Evolutionary conservation across 2,329 filamentous ascomycete genomes (phyloP).

Genomic region (Aspergillus arachidicola): DNA sequence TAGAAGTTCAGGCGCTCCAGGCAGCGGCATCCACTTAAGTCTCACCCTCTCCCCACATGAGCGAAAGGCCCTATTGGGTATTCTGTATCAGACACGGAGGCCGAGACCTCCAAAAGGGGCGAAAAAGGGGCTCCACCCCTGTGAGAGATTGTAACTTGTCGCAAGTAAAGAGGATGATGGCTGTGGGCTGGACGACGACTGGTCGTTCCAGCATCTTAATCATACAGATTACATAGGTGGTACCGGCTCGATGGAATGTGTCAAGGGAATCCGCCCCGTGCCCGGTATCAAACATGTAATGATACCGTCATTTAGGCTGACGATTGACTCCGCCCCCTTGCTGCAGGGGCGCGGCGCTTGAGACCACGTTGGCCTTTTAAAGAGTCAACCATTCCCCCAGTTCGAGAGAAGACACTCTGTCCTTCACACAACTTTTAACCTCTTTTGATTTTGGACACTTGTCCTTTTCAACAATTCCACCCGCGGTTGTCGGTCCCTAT

Average conservation of each 20-base stretch:
- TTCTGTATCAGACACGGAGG: not conserved
- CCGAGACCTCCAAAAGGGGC: not conserved
- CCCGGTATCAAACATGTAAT: conserved; percentile 10
- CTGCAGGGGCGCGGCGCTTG: conserved; percentile 18
- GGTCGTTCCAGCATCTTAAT: not conserved
- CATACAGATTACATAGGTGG: not conserved
- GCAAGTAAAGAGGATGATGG: not conserved
- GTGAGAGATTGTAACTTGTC: not conserved
- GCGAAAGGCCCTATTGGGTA: not conserved
- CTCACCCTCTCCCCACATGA: not conserved
- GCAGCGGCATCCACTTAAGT: not conserved
- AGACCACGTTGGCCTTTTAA: conserved; percentile 48
- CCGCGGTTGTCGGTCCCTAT: conserved; percentile 17
- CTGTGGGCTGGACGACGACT: not conserved
- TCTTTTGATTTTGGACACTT: conserved; percentile 33
- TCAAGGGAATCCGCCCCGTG: not conserved
- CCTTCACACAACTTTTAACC: conserved; percentile 11
- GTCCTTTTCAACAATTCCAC: conserved; percentile 29
- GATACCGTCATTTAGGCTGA: conserved; percentile 20
- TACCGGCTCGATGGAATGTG: not conserved
- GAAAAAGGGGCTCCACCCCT: not conserved
- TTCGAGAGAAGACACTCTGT: conserved; percentile 8
- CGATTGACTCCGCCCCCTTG: conserved; percentile 25
- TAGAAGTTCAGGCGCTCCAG: not conserved
- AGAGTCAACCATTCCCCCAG: conserved; percentile 27